Conservation (phyloP, 78 protist genomes). For the Dictyostelium discoideum region DNA sequence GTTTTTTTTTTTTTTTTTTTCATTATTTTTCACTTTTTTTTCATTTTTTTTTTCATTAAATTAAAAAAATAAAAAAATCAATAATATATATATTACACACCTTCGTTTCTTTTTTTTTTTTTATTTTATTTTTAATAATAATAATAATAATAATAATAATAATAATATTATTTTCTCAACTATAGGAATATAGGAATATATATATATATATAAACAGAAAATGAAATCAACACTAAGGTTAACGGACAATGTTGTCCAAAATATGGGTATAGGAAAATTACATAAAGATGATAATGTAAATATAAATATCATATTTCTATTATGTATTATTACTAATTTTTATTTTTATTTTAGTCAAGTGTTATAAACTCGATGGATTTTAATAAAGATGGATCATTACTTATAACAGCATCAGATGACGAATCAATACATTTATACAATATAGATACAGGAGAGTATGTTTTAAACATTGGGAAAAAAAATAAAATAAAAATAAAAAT, state of each 20-base stretch:
- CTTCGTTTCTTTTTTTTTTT: not conserved
- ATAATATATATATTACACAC: not conserved
- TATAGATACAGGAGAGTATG: slow-evolving; percentile 78
- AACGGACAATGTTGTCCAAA: slow-evolving; percentile 20
- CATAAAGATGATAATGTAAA: slow-evolving; percentile 67
- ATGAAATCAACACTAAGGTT: slow-evolving; percentile 20
- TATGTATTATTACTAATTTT: not conserved
- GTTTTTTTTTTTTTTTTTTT: not conserved
- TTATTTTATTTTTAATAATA: not conserved
- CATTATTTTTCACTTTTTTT: not conserved
- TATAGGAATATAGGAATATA: too few relatives aligned
- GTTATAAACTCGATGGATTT: slow-evolving; percentile 83
- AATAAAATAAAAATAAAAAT: not conserved
- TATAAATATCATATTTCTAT: not conserved
- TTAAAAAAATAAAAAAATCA: not conserved
- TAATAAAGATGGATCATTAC: slow-evolving; percentile 63
- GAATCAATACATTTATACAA: slow-evolving; percentile 86
- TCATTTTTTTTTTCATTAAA: not conserved
- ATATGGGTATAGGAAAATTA: slow-evolving; percentile 79
- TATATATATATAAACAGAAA: not conserved
- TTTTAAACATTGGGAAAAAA: not conserved
- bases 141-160: too few relatives aligned
- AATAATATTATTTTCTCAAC: not conserved
- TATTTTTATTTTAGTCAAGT: not conserved
- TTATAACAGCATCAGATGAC: slow-evolving; percentile 87